phyloP scores from a whole-genome alignment of 148 eudicot species.

The Pouteria glomerata region DNA sequence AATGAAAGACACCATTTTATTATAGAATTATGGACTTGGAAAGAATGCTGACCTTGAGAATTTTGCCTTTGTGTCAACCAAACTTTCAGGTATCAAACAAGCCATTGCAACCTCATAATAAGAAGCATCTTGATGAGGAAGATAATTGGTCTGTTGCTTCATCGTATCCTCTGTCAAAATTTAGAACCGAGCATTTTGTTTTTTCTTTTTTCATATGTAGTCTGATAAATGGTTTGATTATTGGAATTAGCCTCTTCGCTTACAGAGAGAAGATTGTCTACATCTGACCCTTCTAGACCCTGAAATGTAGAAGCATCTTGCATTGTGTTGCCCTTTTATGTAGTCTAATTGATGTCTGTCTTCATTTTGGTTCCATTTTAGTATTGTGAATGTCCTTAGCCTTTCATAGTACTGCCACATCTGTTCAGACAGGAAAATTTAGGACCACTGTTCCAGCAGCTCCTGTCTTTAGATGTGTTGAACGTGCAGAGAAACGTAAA shows the following conservation, averaged over 20 bases:
- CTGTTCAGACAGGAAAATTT: constrained; percentile 54
- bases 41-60: neutral
- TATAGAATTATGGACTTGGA: neutral
- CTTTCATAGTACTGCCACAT: constrained; percentile 48
- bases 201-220: neutral
- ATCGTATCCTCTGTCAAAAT: constrained; percentile 65
- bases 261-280: too few species aligned
- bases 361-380: too few species aligned
- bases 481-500: constrained; percentile 66
- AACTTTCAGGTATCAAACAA: constrained; percentile 43
- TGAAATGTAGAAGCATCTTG: too few species aligned
- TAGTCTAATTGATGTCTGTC: too few species aligned
- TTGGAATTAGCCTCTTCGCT: too few species aligned
- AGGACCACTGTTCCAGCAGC: constrained; percentile 75
- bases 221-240: neutral
- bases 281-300: too few species aligned
- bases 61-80: constrained; percentile 32
- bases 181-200: neutral
- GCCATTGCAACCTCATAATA: constrained; percentile 17
- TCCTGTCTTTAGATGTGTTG: constrained; percentile 53
- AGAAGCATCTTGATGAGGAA: constrained; percentile 52
- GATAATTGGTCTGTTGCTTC: constrained; percentile 85
- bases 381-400: constrained; percentile 36
- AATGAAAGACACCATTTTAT: neutral
- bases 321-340: too few species aligned